Conservation (phyloP, 2,329 filamentous ascomycete species). For the Trichoderma semiorbis region DNA sequence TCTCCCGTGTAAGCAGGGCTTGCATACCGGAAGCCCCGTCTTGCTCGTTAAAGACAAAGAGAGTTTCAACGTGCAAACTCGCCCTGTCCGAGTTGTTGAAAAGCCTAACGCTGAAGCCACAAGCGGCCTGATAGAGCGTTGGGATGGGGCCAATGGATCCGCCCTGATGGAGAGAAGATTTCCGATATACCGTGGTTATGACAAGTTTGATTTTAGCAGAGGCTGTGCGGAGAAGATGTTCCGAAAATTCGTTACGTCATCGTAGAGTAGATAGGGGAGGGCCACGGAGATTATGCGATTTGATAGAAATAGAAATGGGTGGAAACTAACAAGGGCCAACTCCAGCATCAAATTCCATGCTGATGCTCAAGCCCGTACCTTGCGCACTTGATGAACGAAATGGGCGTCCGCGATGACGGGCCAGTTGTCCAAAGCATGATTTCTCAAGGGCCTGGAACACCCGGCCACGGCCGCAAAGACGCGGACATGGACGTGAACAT, state of each 20-base stretch:
- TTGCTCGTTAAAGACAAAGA: not conserved
- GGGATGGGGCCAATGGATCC: not conserved
- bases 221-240: not conserved
- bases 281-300: slow-evolving; percentile 2
- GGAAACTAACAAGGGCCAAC: not conserved
- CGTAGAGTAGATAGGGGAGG: not conserved
- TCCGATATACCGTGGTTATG: not conserved
- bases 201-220: not conserved
- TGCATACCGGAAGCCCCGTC: slow-evolving; percentile 7
- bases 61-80: not conserved
- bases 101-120: not conserved
- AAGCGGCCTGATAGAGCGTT: not conserved
- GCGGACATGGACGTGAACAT: not conserved
- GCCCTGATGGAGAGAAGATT: not conserved
- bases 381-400: slow-evolving; percentile 1
- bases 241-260: slow-evolving; percentile 10
- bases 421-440: not conserved
- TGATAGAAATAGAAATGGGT: not conserved
- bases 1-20: slow-evolving; percentile 14
- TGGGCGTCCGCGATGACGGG: slow-evolving; percentile 1
- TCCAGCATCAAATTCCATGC: not conserved
- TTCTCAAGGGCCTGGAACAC: not conserved
- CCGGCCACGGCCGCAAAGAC: not conserved
- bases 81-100: not conserved
- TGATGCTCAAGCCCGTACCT: no score